Conservation (phyloP, 2,329 filamentous ascomycete genomes). For the Fusarium tanahbumbuense region DNA sequence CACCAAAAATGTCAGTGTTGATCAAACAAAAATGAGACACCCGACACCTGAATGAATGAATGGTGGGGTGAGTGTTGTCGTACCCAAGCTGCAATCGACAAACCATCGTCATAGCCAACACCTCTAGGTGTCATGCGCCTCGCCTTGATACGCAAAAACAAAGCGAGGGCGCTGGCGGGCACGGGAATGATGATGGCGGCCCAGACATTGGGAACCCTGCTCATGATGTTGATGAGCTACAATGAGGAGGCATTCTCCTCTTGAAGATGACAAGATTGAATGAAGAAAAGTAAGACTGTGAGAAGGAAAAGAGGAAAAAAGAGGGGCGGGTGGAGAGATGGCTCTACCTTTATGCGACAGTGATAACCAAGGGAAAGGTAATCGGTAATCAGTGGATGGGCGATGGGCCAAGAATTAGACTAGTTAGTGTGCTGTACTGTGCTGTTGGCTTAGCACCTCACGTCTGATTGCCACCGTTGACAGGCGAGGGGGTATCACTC, state of each 20-base stretch:
- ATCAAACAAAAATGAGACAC: not conserved
- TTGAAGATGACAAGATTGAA: too few relatives aligned
- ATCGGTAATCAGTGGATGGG: not conserved
- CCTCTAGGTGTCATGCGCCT: constrained; percentile 41
- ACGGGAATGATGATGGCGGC: constrained; percentile 36
- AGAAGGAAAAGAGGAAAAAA: constrained; percentile 16
- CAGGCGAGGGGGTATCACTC: not conserved
- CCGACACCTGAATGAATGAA: not conserved
- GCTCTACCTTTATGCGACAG: constrained; percentile 9
- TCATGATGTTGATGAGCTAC: constrained; percentile 23
- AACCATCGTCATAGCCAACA: constrained; percentile 36
- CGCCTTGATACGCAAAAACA: constrained; percentile 33
- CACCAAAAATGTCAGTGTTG: not conserved
- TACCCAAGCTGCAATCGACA: constrained; percentile 36
- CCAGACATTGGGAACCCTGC: constrained; percentile 39
- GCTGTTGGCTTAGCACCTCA: not conserved
- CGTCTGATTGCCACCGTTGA: not conserved
- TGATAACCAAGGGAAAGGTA: not conserved
- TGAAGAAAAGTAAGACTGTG: not conserved
- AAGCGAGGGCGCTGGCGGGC: constrained; percentile 32
- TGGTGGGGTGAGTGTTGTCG: not conserved
- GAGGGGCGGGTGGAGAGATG: constrained; percentile 16
- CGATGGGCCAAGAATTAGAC: not conserved
- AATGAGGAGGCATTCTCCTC: constrained; percentile 16
- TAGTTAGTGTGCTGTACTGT: not conserved